phyloP scores from a whole-genome alignment of 2,329 filamentous ascomycete species.

The Fusarium buxicola region DNA sequence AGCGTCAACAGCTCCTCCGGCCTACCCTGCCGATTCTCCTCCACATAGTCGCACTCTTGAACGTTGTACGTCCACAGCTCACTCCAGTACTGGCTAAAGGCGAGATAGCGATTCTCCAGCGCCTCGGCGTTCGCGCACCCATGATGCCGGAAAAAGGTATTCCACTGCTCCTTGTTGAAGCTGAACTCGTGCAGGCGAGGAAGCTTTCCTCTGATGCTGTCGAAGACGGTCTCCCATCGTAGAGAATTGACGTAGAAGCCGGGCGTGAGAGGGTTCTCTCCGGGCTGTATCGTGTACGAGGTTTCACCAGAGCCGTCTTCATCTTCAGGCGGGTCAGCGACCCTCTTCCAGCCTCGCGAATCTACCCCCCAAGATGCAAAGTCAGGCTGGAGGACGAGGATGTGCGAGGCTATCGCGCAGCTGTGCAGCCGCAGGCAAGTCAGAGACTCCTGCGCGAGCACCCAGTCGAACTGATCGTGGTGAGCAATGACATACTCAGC shows the following conservation, averaged over 20 bases:
- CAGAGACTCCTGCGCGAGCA: slow-evolving; percentile 26
- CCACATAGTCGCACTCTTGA: background rate
- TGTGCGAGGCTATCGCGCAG: slow-evolving; percentile 25
- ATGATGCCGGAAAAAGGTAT: background rate
- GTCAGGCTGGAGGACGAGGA: background rate
- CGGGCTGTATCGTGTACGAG: background rate
- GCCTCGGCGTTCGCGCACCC: background rate
- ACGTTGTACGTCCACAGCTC: background rate
- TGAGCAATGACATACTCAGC: slow-evolving; percentile 23
- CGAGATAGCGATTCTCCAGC: background rate
- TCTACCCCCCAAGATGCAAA: background rate
- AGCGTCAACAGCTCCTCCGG: background rate
- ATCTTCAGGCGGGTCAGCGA: background rate
- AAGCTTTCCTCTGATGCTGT: slow-evolving; percentile 26
- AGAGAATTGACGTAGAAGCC: background rate
- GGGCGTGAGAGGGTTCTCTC: background rate
- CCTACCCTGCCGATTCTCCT: slow-evolving; percentile 4
- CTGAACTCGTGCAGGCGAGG: background rate
- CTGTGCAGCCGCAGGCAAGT: slow-evolving; percentile 10
- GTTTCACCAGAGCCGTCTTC: background rate
- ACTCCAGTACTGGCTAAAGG: background rate
- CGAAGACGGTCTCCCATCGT: slow-evolving; percentile 40
- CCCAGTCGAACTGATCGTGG: slow-evolving; percentile 44
- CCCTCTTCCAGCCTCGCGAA: slow-evolving; percentile 26
- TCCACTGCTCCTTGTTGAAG: background rate